Evolutionary conservation across 768 basidiomycete species (phyloP).

Genomic region (Kockovaella imperatae): DNA sequence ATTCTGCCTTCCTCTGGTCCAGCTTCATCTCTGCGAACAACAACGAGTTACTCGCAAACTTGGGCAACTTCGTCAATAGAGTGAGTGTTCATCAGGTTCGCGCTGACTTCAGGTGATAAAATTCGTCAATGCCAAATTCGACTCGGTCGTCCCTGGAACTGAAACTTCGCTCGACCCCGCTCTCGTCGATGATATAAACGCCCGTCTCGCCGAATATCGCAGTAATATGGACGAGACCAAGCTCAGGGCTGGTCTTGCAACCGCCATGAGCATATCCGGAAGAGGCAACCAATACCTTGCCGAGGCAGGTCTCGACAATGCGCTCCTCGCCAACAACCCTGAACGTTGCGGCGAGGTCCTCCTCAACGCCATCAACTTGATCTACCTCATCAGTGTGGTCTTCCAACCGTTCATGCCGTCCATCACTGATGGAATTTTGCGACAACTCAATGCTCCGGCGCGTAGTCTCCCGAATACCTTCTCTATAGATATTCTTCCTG

Average conservation of each 20-base stretch:
- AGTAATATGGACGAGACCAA: conserved; percentile 87
- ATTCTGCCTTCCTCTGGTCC: conserved; percentile 94
- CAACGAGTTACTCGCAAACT: conserved; percentile 86
- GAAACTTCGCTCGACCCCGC: conserved; percentile 52
- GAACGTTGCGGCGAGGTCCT: conserved; percentile 83
- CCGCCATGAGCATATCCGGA: conserved; percentile 78
- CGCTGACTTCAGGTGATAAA: conserved; percentile 54
- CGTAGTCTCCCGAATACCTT: conserved; percentile 66
- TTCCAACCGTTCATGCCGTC: conserved; percentile 95
- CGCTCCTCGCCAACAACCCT: conserved; percentile 71
- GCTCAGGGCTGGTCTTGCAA: conserved; percentile 76
- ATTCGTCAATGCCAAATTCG: conserved; percentile 80
- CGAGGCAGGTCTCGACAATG: conserved; percentile 80
- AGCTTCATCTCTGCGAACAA: conserved; percentile 91
- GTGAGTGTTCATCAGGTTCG: conserved; percentile 25
- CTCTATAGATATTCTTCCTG: conserved; percentile 72
- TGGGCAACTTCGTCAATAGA: conserved; percentile 97
- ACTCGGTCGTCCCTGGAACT: conserved; percentile 70
- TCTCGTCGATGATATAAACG: conserved; percentile 74
- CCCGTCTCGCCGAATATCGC: conserved; percentile 67
- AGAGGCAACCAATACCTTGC: conserved; percentile 93
- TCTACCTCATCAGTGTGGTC: conserved; percentile 77
- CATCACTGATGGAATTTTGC: conserved; percentile 69
- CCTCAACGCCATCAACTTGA: conserved; percentile 81
- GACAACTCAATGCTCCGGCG: conserved; percentile 81